These are phyloP conservation scores for Mucor velutinosus DNA, from an alignment of 371 early-diverging fungal genomes.

Conservation along the genomic window DNA sequence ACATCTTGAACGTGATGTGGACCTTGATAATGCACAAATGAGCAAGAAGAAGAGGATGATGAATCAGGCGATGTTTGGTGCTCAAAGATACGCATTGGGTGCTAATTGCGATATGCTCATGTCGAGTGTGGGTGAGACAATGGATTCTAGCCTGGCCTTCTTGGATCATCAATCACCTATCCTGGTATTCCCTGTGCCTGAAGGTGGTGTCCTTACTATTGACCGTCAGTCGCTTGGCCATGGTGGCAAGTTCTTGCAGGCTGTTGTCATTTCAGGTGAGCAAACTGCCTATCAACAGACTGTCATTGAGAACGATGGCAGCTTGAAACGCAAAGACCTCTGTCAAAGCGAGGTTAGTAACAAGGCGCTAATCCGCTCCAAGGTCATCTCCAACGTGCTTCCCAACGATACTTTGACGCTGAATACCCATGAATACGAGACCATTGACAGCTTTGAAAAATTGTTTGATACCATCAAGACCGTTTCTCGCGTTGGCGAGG, in stretches of 20 bases:
- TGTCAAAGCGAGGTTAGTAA: constrained; percentile 17
- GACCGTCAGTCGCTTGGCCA: constrained; percentile 24
- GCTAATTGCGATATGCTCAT: not conserved
- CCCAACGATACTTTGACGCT: constrained; percentile 17
- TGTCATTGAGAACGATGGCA: not conserved
- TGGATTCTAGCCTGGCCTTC: constrained; percentile 22
- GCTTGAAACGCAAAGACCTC: constrained; percentile 13
- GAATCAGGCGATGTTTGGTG: not conserved
- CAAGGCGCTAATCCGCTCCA: constrained; percentile 29
- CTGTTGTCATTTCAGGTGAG: constrained; percentile 31
- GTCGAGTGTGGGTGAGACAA: not conserved
- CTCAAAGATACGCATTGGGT: not conserved
- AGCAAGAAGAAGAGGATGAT: not conserved
- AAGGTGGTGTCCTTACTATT: constrained; percentile 24
- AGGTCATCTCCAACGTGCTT: constrained; percentile 18
- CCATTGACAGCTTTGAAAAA: constrained; percentile 40
- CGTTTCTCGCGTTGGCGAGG: not conserved
- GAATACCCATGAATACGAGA: constrained; percentile 38
- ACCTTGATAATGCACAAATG: not conserved
- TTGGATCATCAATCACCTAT: constrained; percentile 29
- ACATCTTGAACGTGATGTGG: not conserved
- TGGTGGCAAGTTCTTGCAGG: constrained; percentile 35
- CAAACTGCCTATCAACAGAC: constrained; percentile 27
- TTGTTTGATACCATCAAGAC: constrained; percentile 28
- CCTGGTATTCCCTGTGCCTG: constrained; percentile 8